Conservation (phyloP, 345 rosid species). For the Leavenworthia alabamica region DNA sequence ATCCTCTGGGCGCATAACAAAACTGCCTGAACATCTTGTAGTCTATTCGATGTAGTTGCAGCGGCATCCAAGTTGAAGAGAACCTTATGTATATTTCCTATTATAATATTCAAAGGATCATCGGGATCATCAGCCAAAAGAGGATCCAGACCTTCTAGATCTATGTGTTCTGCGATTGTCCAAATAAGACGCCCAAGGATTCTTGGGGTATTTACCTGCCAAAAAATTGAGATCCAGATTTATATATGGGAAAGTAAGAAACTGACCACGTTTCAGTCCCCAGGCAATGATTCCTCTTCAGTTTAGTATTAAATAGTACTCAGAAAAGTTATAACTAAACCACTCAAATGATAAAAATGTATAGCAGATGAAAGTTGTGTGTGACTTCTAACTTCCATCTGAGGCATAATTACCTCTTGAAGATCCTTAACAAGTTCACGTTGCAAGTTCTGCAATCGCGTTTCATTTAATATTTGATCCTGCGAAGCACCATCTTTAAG, state of each 20-base stretch:
- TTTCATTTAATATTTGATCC: constrained; percentile 91
- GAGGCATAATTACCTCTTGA: constrained; percentile 54
- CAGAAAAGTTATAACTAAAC: not conserved
- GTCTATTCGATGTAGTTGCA: constrained; percentile 68
- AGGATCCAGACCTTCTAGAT: constrained; percentile 94
- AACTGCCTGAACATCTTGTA: constrained; percentile 92
- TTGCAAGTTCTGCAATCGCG: constrained; percentile 84
- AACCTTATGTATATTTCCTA: constrained; percentile 80
- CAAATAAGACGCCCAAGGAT: constrained; percentile 76
- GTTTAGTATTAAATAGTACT: not conserved
- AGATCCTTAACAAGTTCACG: constrained; percentile 86
- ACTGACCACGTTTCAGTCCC: not conserved
- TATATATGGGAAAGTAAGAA: constrained; percentile 1
- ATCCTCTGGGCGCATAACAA: constrained; percentile 81
- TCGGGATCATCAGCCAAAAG: constrained; percentile 98
- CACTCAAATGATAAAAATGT: not conserved
- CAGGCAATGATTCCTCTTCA: constrained; percentile 2
- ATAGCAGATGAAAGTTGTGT: not conserved
- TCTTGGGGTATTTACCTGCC: constrained; percentile 74
- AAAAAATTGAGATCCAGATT: constrained; percentile 23
- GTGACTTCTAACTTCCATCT: not conserved
- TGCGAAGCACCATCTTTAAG: constrained; percentile 98
- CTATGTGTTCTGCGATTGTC: constrained; percentile 88
- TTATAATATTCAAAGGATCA: constrained; percentile 74
- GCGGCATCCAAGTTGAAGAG: constrained; percentile 77